Conservation (phyloP, 2,329 filamentous ascomycete genomes). For the Cladophialophora psammophila region DNA sequence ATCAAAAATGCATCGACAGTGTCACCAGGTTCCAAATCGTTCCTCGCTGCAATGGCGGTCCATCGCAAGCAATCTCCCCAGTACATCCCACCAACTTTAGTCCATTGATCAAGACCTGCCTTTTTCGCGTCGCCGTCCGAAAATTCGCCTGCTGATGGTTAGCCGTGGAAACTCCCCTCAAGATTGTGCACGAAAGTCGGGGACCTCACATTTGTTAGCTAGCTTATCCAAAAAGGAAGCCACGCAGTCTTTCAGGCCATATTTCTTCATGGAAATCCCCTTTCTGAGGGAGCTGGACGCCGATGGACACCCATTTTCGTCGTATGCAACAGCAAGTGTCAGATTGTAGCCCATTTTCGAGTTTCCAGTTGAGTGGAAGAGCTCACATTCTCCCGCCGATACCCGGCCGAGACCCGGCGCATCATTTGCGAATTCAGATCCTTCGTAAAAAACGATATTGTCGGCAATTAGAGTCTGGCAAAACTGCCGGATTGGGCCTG, state of each 20-base stretch:
- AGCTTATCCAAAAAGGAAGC: background rate
- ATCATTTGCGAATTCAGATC: background rate
- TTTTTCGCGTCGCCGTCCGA: background rate
- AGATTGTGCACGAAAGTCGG: background rate
- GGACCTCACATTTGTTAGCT: slow-evolving; percentile 12
- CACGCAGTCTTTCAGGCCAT: slow-evolving; percentile 7
- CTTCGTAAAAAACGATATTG: background rate
- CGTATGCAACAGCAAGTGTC: slow-evolving; percentile 4
- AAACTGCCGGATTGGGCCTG: background rate
- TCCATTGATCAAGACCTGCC: slow-evolving; percentile 1
- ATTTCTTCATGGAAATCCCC: slow-evolving; percentile 15
- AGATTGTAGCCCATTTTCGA: background rate
- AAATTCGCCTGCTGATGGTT: slow-evolving; percentile 1
- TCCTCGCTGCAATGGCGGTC: slow-evolving; percentile 9
- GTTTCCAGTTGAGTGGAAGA: background rate
- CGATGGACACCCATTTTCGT: slow-evolving; percentile 5
- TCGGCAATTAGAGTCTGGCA: background rate
- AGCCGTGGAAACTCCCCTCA: background rate
- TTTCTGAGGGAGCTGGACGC: background rate
- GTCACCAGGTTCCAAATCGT: slow-evolving; percentile 12
- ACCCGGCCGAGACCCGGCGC: background rate
- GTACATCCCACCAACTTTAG: slow-evolving; percentile 12
- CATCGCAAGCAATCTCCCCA: slow-evolving; percentile 23
- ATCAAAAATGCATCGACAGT: background rate
- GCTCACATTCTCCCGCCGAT: background rate